A percentile compares a stretch with the other conserved stretches of the same genome.
phyloP scores from a whole-genome alignment of 208 protist species.

The Wallacemonas collosoma region DNA sequence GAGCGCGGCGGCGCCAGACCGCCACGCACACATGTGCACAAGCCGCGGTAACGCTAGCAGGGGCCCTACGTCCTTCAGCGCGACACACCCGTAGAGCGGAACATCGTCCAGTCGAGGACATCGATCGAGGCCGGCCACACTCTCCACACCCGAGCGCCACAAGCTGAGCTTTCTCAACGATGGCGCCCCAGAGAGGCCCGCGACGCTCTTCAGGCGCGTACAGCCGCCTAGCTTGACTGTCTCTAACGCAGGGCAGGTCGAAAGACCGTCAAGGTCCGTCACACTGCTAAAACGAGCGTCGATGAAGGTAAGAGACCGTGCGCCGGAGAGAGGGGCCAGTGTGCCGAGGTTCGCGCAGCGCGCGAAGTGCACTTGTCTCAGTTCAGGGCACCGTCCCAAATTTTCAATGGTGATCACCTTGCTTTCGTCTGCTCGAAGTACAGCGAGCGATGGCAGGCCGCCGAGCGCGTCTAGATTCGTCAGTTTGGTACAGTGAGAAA shows the following conservation, averaged over 20 bases:
- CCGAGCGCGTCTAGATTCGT: not conserved
- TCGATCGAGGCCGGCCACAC: not conserved
- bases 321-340: not conserved
- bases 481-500: not conserved
- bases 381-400: constrained; percentile 5
- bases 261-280: not conserved
- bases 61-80: not conserved
- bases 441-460: not conserved
- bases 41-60: not conserved
- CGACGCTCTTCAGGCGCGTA: not conserved
- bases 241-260: not conserved
- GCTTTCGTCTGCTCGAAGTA: not conserved
- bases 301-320: not conserved
- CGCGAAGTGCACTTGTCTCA: not conserved
- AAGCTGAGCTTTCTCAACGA: constrained; percentile 10
- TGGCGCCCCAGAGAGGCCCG: not conserved
- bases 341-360: not conserved
- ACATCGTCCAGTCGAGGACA: constrained; percentile 7
- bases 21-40: constrained; percentile 11
- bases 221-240: constrained; percentile 4
- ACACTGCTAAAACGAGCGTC: constrained; percentile 1
- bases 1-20: constrained; percentile 1
- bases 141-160: not conserved
- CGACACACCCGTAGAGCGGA: not conserved
- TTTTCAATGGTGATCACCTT: not conserved